Evolutionary conservation across 2,329 filamentous ascomycete species (phyloP).

Genomic region (Colletotrichum karsti): DNA sequence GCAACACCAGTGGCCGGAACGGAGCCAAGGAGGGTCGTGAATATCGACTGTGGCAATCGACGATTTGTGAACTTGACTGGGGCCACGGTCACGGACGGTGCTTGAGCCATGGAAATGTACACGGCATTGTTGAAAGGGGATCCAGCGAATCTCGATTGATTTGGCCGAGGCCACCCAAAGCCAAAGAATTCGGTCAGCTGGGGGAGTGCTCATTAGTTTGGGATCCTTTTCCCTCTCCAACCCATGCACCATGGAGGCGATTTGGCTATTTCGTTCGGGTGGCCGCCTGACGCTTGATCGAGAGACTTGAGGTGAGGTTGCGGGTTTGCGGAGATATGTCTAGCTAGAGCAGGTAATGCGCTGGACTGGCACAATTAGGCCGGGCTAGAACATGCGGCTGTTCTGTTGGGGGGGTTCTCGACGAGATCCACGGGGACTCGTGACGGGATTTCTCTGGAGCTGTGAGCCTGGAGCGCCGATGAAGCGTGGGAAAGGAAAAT

Average conservation of each 20-base stretch:
- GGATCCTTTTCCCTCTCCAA: too few relatives aligned
- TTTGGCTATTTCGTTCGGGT: background rate
- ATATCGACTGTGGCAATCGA: background rate
- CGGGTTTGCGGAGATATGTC: constrained; percentile 17
- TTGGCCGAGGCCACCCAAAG: background rate
- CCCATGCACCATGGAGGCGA: too few relatives aligned
- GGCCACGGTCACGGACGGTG: too few relatives aligned
- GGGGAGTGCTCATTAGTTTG: too few relatives aligned
- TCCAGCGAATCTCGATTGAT: background rate
- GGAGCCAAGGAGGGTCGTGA: background rate
- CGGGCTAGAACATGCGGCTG: constrained; percentile 28
- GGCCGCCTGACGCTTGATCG: too few relatives aligned
- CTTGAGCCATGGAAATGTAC: background rate
- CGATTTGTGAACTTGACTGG: background rate
- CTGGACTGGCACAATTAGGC: constrained; percentile 8
- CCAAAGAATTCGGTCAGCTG: background rate
- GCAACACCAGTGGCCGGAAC: background rate
- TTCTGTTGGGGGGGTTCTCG: background rate
- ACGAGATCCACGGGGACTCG: constrained; percentile 4
- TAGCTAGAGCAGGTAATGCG: constrained; percentile 24
- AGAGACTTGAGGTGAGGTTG: background rate
- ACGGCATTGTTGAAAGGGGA: background rate
- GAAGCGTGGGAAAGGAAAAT: background rate
- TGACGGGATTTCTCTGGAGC: constrained; percentile 13
- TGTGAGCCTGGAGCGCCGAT: background rate